These are phyloP conservation scores for Microdochium paspali DNA, from an alignment of 2,329 filamentous ascomycete genomes.

Conservation along the genomic window DNA sequence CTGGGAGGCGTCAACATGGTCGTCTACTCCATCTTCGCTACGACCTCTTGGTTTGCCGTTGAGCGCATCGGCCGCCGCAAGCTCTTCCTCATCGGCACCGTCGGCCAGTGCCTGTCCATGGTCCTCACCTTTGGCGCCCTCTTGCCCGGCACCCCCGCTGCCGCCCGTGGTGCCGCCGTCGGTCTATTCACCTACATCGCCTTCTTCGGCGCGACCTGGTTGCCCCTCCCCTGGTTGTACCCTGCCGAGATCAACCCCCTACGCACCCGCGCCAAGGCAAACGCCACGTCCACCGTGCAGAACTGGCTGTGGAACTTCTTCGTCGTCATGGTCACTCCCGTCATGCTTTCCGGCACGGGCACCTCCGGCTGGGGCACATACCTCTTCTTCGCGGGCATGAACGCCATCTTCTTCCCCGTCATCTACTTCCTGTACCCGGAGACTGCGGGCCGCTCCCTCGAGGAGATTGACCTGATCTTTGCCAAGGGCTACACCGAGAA, in stretches of 20 bases:
- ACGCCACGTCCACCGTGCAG: conserved; percentile 47
- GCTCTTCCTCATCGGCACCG: conserved; percentile 32
- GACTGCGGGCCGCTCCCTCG: conserved; percentile 36
- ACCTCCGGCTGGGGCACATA: conserved; percentile 34
- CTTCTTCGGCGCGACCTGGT: conserved; percentile 57
- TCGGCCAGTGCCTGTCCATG: conserved; percentile 45
- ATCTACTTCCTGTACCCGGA: conserved; percentile 45
- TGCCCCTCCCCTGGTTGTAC: conserved; percentile 53
- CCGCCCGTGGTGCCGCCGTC: conserved; percentile 59
- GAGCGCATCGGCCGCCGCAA: conserved; percentile 35
- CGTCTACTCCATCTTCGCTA: conserved; percentile 22
- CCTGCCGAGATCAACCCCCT: conserved; percentile 44
- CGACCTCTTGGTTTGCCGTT: conserved; percentile 30
- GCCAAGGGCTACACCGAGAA: conserved; percentile 49
- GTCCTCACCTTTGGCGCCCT: conserved; percentile 52
- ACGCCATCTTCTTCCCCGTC: conserved; percentile 31
- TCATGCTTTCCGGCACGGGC: conserved; percentile 46
- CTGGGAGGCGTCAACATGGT: conserved; percentile 27
- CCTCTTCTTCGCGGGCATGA: conserved; percentile 36
- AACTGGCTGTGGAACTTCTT: conserved; percentile 48
- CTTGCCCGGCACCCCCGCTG: conserved; percentile 50
- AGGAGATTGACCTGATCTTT: conserved; percentile 51
- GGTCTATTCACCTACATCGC: conserved; percentile 62
- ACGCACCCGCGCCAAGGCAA: conserved; percentile 33
- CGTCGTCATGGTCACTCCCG: conserved; percentile 53